Evolutionary conservation across 805 yeast species (phyloP).

Genomic region (Metschnikowia gruessii): DNA sequence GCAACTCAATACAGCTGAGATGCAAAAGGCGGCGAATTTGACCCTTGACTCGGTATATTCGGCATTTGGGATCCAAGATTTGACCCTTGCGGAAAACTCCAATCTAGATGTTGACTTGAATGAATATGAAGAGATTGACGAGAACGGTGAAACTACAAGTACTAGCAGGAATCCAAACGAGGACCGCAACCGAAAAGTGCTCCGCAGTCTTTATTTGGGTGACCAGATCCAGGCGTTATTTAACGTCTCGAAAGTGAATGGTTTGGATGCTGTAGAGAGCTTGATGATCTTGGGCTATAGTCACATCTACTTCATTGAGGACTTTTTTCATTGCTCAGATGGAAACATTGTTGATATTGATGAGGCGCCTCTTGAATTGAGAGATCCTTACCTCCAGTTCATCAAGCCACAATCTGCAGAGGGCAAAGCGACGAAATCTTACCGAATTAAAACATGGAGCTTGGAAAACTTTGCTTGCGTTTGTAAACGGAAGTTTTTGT

Average conservation of each 20-base stretch:
- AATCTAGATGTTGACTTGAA: constrained; percentile 17
- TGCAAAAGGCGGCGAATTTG: constrained; percentile 19
- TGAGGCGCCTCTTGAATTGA: constrained; percentile 57
- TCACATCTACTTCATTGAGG: constrained; percentile 65
- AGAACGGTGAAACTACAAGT: constrained; percentile 16
- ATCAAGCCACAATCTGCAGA: constrained; percentile 47
- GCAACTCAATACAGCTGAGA: constrained; percentile 19
- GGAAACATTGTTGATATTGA: constrained; percentile 57
- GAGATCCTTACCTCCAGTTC: constrained; percentile 69
- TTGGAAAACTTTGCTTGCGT: constrained; percentile 57
- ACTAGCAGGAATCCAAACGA: constrained; percentile 33
- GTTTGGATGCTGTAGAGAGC: constrained; percentile 75
- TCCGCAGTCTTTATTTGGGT: constrained; percentile 63
- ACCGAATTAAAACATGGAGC: constrained; percentile 58
- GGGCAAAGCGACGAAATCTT: constrained; percentile 29
- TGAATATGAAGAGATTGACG: constrained; percentile 25
- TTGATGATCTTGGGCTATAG: constrained; percentile 64
- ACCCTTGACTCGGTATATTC: constrained; percentile 15
- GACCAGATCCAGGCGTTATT: constrained; percentile 70
- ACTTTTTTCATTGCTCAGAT: constrained; percentile 56
- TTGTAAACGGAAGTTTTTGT: constrained; percentile 69
- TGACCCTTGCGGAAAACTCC: constrained; percentile 22
- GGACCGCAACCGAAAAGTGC: constrained; percentile 72
- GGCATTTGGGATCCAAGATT: constrained; percentile 27
- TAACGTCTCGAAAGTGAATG: constrained; percentile 74